Conservation (phyloP, 306 rosid genomes). For the Vicia villosa region DNA sequence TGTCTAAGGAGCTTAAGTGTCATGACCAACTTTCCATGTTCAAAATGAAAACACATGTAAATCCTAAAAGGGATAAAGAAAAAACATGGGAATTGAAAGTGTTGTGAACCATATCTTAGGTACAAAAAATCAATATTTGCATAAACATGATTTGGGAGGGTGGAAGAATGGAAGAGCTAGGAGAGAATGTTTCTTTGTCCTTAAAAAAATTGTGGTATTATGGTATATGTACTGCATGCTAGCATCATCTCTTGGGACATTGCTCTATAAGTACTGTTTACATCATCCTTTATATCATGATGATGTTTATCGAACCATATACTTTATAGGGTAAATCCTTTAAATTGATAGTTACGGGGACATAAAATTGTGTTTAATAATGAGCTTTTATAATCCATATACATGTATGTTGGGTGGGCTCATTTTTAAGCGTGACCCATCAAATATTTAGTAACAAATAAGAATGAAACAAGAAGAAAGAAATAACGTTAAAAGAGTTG, state of each 20-base stretch:
- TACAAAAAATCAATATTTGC: conserved; percentile 19
- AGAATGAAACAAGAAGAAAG: too few relatives aligned
- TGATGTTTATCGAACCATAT: conserved; percentile 52
- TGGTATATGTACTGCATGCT: conserved; percentile 48
- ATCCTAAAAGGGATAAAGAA: conserved; percentile 5
- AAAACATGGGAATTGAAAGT: conserved; percentile 17
- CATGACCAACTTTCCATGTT: conserved; percentile 32
- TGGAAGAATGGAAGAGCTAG: conserved; percentile 15
- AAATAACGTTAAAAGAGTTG: too few relatives aligned
- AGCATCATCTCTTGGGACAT: conserved; percentile 53
- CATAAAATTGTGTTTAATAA: conserved; percentile 51
- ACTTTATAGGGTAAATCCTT: conserved; percentile 44
- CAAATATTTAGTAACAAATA: too few relatives aligned
- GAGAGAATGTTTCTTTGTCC: conserved; percentile 23
- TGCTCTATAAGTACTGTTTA: conserved; percentile 23
- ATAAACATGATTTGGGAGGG: conserved; percentile 35
- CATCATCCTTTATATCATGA: conserved; percentile 56
- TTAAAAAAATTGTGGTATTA: conserved; percentile 11
- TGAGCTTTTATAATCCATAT: conserved; percentile 38
- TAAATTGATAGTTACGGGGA: conserved; percentile 47
- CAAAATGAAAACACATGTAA: conserved; percentile 36
- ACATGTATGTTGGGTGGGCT: conserved; percentile 32
- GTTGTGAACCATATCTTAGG: conserved; percentile 28
- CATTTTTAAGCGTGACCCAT: too few relatives aligned
- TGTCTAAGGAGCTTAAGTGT: conserved; percentile 35